These are phyloP conservation scores for Pseudozyma sp. DNA, from an alignment of 1,284 basidiomycete genomes.

Conservation along the genomic window DNA sequence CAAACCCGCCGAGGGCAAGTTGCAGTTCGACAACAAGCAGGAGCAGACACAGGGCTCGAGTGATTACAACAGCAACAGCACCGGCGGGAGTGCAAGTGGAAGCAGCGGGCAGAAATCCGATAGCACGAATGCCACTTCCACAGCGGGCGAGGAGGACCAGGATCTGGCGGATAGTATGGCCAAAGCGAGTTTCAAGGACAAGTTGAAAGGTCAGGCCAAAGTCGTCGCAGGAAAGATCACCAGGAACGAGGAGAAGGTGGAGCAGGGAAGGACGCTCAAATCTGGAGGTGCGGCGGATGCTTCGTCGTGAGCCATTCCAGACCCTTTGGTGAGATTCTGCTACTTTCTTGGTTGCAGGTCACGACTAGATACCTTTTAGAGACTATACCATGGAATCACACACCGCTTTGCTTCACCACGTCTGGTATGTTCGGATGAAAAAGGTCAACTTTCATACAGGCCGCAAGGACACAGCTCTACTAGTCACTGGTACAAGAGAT, in stretches of 20 bases:
- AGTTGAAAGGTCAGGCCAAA: conserved; percentile 44
- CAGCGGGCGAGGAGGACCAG: not conserved
- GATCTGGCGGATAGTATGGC: conserved; percentile 1
- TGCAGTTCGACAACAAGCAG: conserved; percentile 3
- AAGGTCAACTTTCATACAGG: too few species aligned
- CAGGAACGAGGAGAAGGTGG: conserved; percentile 33
- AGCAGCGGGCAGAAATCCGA: conserved; percentile 1
- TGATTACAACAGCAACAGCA: not conserved
- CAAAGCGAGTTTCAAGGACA: conserved; percentile 29
- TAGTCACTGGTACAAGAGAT: too few species aligned
- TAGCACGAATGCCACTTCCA: not conserved
- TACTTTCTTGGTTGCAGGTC: too few species aligned
- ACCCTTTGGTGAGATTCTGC: too few species aligned
- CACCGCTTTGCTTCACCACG: too few species aligned
- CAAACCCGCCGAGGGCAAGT: conserved; percentile 17
- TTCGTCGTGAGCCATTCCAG: too few species aligned
- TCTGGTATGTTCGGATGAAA: too few species aligned
- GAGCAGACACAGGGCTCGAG: conserved; percentile 7
- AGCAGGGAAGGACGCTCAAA: conserved; percentile 27
- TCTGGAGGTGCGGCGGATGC: conserved; percentile 14
- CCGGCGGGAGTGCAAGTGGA: not conserved
- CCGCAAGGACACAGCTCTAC: too few species aligned
- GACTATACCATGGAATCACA: too few species aligned
- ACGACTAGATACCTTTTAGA: too few species aligned
- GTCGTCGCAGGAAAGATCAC: conserved; percentile 35